These are phyloP conservation scores for Microthyrium microscopicum DNA, from an alignment of 2,329 filamentous ascomycete species.

Conservation along the genomic window DNA sequence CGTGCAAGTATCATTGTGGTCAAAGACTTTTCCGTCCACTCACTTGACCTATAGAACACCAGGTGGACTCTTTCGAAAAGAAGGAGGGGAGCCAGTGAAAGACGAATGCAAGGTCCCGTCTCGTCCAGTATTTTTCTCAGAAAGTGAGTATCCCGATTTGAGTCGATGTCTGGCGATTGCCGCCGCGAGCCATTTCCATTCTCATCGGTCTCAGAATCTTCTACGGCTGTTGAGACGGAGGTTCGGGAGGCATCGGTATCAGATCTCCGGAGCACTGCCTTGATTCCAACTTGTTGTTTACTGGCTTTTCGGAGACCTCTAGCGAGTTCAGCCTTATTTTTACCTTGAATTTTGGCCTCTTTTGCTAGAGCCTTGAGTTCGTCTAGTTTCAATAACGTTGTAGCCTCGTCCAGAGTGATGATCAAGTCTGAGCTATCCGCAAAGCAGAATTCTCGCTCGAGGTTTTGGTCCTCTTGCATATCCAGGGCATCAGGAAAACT, in stretches of 20 bases:
- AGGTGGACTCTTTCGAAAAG: slow-evolving; percentile 90
- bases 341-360: slow-evolving; percentile 72
- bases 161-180: slow-evolving; percentile 23
- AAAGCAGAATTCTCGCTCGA: slow-evolving; percentile 52
- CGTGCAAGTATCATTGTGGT: slow-evolving; percentile 89
- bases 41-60: slow-evolving; percentile 87
- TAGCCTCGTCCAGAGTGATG: slow-evolving; percentile 65
- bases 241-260: slow-evolving; percentile 38
- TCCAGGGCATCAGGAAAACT: slow-evolving; percentile 32
- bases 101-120: slow-evolving; percentile 68
- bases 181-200: too few species aligned
- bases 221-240: neutral
- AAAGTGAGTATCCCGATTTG: slow-evolving; percentile 59
- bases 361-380: slow-evolving; percentile 75
- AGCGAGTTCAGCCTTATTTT: slow-evolving; percentile 69
- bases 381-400: slow-evolving; percentile 64
- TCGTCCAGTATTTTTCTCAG: slow-evolving; percentile 42
- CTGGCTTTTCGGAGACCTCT: slow-evolving; percentile 58
- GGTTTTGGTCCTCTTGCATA: slow-evolving; percentile 27
- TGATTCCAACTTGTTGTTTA: slow-evolving; percentile 58
- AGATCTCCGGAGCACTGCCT: slow-evolving; percentile 46
- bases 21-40: slow-evolving; percentile 94
- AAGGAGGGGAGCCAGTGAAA: slow-evolving; percentile 55
- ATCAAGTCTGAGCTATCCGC: slow-evolving; percentile 64
- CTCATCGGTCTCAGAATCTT: neutral